Evolutionary conservation across 2,329 filamentous ascomycete genomes (phyloP).

Genomic region (Microsporum ferrugineum): DNA sequence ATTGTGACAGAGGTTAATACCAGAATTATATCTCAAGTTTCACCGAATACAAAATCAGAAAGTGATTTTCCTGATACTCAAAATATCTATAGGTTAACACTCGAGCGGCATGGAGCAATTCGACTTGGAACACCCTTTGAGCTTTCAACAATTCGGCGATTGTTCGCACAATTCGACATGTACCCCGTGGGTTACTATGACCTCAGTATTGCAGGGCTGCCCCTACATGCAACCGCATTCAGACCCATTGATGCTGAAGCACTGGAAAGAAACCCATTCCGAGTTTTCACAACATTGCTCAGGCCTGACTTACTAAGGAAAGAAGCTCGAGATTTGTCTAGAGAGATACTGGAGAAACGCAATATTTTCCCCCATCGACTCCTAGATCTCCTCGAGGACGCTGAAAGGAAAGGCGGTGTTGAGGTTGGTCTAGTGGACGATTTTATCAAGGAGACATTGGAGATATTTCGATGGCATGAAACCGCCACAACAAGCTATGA

Average conservation of each 20-base stretch:
- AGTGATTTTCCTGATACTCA: conserved; percentile 7
- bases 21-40: conserved; percentile 7
- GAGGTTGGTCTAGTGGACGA: conserved; percentile 25
- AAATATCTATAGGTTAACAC: conserved; percentile 17
- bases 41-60: background rate
- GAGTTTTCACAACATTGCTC: conserved; percentile 34
- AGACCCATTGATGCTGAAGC: conserved; percentile 30
- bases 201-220: conserved; percentile 37
- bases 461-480: conserved; percentile 41
- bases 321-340: conserved; percentile 24
- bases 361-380: conserved; percentile 35
- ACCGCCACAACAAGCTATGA: conserved; percentile 30
- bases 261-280: conserved; percentile 36
- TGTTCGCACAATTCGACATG: conserved; percentile 41
- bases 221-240: conserved; percentile 44
- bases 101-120: conserved; percentile 40
- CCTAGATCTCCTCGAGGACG: conserved; percentile 27
- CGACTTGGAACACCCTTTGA: conserved; percentile 38
- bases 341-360: conserved; percentile 26
- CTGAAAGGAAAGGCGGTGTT: conserved; percentile 21
- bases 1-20: conserved; percentile 24
- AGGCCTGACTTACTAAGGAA: conserved; percentile 33
- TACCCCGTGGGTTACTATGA: conserved; percentile 44
- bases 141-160: conserved; percentile 31
- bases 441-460: conserved; percentile 36